Percentiles rank a stretch among this genome's conserved stretches.
Evolutionary conservation across 208 protist species (phyloP).

Genomic region (Spongospora subterranea): DNA sequence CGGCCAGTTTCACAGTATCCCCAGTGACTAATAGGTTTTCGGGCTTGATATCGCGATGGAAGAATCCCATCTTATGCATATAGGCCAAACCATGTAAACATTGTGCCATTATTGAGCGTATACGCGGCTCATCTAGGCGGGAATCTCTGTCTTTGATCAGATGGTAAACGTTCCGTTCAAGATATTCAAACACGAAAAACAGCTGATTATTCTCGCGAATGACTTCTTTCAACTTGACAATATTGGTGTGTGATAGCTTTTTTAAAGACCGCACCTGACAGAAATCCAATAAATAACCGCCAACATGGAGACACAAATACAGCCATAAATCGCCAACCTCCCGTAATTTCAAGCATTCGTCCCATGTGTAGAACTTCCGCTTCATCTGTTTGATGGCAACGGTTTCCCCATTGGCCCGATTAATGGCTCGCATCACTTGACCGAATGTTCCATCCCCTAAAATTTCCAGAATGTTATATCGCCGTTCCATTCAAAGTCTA

Average conservation of each 20-base stretch:
- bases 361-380: slow-evolving; percentile 93
- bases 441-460: slow-evolving; percentile 95
- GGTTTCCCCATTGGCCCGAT: slow-evolving; percentile 86
- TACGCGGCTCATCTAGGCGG: slow-evolving; percentile 13
- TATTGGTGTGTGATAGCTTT: slow-evolving; percentile 93
- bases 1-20: slow-evolving; percentile 91
- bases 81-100: slow-evolving; percentile 89
- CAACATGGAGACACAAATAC: slow-evolving; percentile 70
- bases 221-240: slow-evolving; percentile 94
- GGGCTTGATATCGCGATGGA: slow-evolving; percentile 88
- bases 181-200: slow-evolving; percentile 95
- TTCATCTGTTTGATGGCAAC: slow-evolving; percentile 99
- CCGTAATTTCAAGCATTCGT: slow-evolving; percentile 91
- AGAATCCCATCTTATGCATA: slow-evolving; percentile 90
- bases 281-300: background rate
- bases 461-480: slow-evolving; percentile 88
- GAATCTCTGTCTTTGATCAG: slow-evolving; percentile 76
- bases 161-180: slow-evolving; percentile 93
- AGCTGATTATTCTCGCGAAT: slow-evolving; percentile 93
- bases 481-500: too few species aligned
- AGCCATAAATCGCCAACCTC: too few species aligned
- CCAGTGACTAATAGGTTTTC: slow-evolving; percentile 93
- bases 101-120: slow-evolving; percentile 80
- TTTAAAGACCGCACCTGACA: slow-evolving; percentile 78
- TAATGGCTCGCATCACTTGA: slow-evolving; percentile 86